These are phyloP conservation scores for Patellaria atrata DNA, from an alignment of 495 filamentous ascomycete genomes.

Conservation along the genomic window DNA sequence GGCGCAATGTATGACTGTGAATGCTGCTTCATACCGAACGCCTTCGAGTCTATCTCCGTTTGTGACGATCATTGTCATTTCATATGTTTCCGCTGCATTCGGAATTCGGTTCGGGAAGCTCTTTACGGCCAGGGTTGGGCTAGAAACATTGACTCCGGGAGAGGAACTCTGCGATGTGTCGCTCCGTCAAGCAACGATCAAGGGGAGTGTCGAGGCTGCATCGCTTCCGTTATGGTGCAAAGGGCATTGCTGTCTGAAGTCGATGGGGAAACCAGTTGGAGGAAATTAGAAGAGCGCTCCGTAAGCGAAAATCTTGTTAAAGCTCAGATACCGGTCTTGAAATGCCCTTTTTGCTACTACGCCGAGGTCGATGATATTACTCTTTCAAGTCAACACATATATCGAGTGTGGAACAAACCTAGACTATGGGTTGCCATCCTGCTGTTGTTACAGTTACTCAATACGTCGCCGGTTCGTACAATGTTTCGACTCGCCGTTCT, in stretches of 20 bases:
- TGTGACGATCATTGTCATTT: conserved; percentile 60
- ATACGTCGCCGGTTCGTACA: too few species aligned
- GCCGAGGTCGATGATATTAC: conserved; percentile 75
- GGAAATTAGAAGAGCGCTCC: conserved; percentile 60
- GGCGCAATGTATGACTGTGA: conserved; percentile 72
- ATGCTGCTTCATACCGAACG: conserved; percentile 67
- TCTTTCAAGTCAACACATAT: conserved; percentile 23
- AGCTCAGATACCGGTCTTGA: conserved; percentile 57
- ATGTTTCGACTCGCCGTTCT: conserved; percentile 34
- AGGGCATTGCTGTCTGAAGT: conserved; percentile 53
- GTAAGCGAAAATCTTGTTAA: conserved; percentile 57
- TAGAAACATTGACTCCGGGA: conserved; percentile 56
- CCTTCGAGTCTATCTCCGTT: conserved; percentile 69
- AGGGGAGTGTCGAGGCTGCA: conserved; percentile 50
- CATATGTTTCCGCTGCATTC: conserved; percentile 76
- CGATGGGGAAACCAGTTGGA: conserved; percentile 52
- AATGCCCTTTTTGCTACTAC: conserved; percentile 84
- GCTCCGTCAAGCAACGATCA: conserved; percentile 43
- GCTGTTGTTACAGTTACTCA: conserved; percentile 8
- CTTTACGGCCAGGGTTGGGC: conserved; percentile 88
- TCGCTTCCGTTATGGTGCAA: conserved; percentile 51
- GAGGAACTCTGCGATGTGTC: conserved; percentile 62
- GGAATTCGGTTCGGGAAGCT: conserved; percentile 62
- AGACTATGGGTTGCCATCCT: too few species aligned
- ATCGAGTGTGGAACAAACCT: too few species aligned